Base-by-base conservation (phyloP, 2,329 filamentous ascomycete species). In the Calonectria pseudoturangicola region DNA sequence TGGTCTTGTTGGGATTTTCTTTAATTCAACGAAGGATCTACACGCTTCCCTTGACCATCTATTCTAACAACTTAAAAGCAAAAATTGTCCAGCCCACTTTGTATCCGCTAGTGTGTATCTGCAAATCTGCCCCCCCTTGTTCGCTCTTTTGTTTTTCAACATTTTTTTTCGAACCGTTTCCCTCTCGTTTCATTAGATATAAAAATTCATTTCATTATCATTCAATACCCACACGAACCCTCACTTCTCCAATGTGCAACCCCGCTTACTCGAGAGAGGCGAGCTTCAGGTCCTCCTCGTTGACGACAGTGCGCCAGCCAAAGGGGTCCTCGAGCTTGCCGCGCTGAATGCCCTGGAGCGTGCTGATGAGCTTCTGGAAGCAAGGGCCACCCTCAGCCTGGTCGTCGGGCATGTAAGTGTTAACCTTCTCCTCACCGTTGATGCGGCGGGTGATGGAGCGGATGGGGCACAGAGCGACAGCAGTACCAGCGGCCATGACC, bases 401-500 rank as follows among this genome's bases (percentile, higher is more conserved):
- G 21, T 87, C 80, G 5, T 86, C 87, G 6, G 88, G 79, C 50
- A 92, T 88, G 77, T 91, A 93, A 3, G 86, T 87, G 64, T 90
- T 86, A 30, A 86, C 89, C 82, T 93, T 89, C 1, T 76, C 77
- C 21, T 69, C 75, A 7, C 70, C 78, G 66, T 83, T 84, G 12
- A 85, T 74, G 51, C 87, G 90, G 79, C 95, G 92, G 3, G 94
- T 97, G 83, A 98, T 98, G 77, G 94, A 97, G 74, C 93, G 93
- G 84, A 98, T 97, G 1, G 96, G 96, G 3, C 98, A 96, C 67
- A 99, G 88, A 0, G 95, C 94, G 0, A 96, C 96, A 0, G 96
- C 96, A 0, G 96, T 98, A 1, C 96, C 96, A 3, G 95, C 96
- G 4, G 96, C 97, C 85, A 98, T 92, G 66, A 99, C 92, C 85